Evolutionary conservation across 192 early-diverging fungal species (phyloP).

Genomic region (Gaertneriomyces sp.): DNA sequence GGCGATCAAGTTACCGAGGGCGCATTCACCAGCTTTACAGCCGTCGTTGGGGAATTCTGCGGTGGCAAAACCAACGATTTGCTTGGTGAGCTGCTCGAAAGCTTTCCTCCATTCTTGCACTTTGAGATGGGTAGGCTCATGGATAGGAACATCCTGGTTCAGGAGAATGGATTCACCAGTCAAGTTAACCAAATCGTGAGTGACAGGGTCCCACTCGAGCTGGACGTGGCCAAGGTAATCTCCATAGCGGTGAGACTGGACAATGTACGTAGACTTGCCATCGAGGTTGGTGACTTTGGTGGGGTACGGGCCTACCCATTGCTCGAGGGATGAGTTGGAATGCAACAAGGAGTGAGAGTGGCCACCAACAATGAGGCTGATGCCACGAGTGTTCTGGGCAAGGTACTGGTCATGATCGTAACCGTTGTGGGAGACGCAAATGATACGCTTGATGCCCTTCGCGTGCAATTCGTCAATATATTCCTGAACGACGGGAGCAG

Average conservation of each 20-base stretch:
- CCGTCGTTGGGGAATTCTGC: slow-evolving; percentile 38
- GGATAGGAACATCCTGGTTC: slow-evolving; percentile 46
- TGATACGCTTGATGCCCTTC: slow-evolving; percentile 62
- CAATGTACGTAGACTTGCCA: slow-evolving; percentile 63
- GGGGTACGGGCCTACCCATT: slow-evolving; percentile 63
- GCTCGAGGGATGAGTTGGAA: slow-evolving; percentile 32
- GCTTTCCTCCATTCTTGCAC: slow-evolving; percentile 44
- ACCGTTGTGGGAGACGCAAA: slow-evolving; percentile 69
- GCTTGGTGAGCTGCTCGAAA: slow-evolving; percentile 44
- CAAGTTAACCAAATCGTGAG: slow-evolving; percentile 44
- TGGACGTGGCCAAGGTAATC: slow-evolving; percentile 43
- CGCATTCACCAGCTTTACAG: slow-evolving; percentile 51
- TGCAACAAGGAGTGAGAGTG: slow-evolving; percentile 71
- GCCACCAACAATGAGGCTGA: slow-evolving; percentile 68
- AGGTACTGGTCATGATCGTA: slow-evolving; percentile 67
- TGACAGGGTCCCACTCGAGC: slow-evolving; percentile 54
- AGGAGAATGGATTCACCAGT: slow-evolving; percentile 60
- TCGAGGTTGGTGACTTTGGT: slow-evolving; percentile 60
- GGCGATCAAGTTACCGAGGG: slow-evolving; percentile 62
- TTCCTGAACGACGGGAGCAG: slow-evolving; percentile 55
- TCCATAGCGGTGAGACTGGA: slow-evolving; percentile 65
- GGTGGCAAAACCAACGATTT: slow-evolving; percentile 42
- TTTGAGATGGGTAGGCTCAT: slow-evolving; percentile 31
- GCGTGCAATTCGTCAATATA: slow-evolving; percentile 58
- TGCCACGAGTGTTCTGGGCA: slow-evolving; percentile 51